Evolutionary conservation across 352 stramenopile species (phyloP), one percentile per base, ranked within the genome.

Genomic region (Pythium scleroteichum): DNA sequence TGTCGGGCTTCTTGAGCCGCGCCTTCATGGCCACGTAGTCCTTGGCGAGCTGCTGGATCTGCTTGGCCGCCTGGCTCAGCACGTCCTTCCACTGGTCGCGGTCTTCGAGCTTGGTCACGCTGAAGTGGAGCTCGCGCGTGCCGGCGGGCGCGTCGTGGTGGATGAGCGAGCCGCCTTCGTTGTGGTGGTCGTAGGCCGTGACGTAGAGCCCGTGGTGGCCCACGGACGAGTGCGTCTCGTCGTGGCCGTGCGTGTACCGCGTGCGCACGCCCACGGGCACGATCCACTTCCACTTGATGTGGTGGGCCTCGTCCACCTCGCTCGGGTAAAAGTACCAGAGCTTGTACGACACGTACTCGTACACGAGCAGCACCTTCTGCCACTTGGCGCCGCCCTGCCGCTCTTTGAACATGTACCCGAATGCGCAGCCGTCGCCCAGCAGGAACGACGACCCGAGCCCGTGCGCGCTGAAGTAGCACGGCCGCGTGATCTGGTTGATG

Each of bases 291-390:
- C 86, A 95, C 63, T 87, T 75, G 66, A 95, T 95, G 23, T 76
- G 68, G 32, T 94, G 78, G 4, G 76, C 79, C 60, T 89, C 79
- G 58, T 95, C 85, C 26, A 93, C 79, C 61, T 93, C 84, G 48
- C 79, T 92, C 40, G 86, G 86, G 42, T 94, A 92, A 61, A 95
- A 95, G 67, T 92, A 95, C 86, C 86, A 95, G 19, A 95, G 56
- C 65, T 95, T 95, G 72, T 94, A 85, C 39, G 82, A 91, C 42
- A 79, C 82, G 49, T 90, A 91, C 56, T 95, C 86, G 59, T 92
- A 95, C 53, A 95, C 86, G 49, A 95, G 76, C 20, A 95, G 62
- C 52, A 82, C 82, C 59, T 93, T 93, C 53, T 92, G 85, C 86
- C 86, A 95, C 63, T 88, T 78, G 3, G 68, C 66, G 1, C 70